These are phyloP conservation scores for Globisporangium middletonii DNA, from an alignment of 352 stramenopile genomes.

Conservation along the genomic window DNA sequence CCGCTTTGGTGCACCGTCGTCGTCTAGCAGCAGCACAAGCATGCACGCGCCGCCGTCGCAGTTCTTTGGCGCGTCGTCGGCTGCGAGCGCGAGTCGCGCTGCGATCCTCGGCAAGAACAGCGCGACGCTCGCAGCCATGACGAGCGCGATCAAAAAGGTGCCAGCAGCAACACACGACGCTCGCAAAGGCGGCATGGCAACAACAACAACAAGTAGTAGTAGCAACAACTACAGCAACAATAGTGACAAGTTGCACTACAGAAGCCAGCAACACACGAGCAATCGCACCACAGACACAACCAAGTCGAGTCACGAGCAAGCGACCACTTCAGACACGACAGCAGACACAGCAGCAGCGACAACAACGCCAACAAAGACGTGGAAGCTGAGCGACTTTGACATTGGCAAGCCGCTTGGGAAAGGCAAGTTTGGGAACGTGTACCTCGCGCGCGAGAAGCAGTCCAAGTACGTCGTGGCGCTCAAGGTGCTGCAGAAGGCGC, in stretches of 20 bases:
- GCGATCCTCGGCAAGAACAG: conserved; percentile 10
- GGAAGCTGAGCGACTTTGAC: conserved; percentile 98
- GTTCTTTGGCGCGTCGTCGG: conserved; percentile 14
- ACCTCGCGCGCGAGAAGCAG: conserved; percentile 96
- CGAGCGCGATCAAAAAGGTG: conserved; percentile 4
- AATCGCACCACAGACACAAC: neutral
- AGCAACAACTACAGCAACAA: conserved; percentile 9
- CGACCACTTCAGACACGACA: conserved; percentile 1
- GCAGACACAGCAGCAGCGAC: conserved; percentile 7
- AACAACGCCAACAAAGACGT: conserved; percentile 36
- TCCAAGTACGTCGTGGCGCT: conserved; percentile 99
- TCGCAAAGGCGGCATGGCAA: conserved; percentile 5
- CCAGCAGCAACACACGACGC: conserved; percentile 4
- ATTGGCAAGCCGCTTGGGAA: conserved; percentile 97
- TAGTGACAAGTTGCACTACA: conserved; percentile 4
- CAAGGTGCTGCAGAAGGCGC: conserved; percentile 98
- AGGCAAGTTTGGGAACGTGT: conserved; percentile 99
- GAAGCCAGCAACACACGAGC: conserved; percentile 2
- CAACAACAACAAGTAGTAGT: conserved; percentile 6
- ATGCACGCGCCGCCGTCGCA: conserved; percentile 12
- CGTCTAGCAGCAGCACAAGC: neutral
- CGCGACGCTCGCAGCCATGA: conserved; percentile 8
- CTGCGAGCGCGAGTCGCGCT: conserved; percentile 18
- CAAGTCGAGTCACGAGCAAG: neutral
- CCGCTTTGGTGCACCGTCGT: conserved; percentile 13